Base-by-base conservation (phyloP, 2,329 filamentous ascomycete species). In the Trichoderma aggressivum region DNA sequence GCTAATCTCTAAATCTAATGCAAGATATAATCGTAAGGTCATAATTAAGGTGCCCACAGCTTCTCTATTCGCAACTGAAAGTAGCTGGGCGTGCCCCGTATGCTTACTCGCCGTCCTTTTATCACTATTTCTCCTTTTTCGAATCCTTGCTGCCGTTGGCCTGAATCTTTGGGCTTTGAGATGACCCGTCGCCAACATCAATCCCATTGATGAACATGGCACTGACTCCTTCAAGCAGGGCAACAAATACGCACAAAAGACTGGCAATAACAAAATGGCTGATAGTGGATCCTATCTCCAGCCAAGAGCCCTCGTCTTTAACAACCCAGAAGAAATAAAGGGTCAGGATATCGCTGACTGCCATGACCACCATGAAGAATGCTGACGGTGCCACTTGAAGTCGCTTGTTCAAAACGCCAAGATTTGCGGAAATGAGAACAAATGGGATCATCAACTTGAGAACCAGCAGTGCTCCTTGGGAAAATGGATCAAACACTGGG, bases 261-360 rank as follows among this genome's bases (percentile, higher is more conserved):
- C 94, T 98, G 21, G 94, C 95, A 82, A 99, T 98, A 73, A 90
- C 90, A 81, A 98, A 99, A 80, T 98, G 94, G 77, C 90, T 97
- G 75, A 99, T 99, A 4, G 94, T 98, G 32, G 94, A 97, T 36
- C 96, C 96, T 79, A 99, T 99, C 79, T 99, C 96, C 72, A 99
- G 83, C 96, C 96, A 99, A 26, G 92, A 96, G 0, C 96, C 96
- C 79, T 99, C 96, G 76, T 99, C 96, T 77, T 92, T 92, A 59
- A 99, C 96, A 76, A 97, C 93, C 90, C 93, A 99, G 83, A 99
- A 99, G 84, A 99, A 99, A 77, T 96, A 93, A 66, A 99, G 86
- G 4, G 96, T 98, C 79, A 98, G 86, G 63, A 97, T 89, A 79
- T 99, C 96, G 72, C 92, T 94, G 65, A 97, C 89, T 0, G 92